These are phyloP conservation scores for Falciphora oryzae DNA, from an alignment of 2,329 filamentous ascomycete genomes.

Conservation along the genomic window DNA sequence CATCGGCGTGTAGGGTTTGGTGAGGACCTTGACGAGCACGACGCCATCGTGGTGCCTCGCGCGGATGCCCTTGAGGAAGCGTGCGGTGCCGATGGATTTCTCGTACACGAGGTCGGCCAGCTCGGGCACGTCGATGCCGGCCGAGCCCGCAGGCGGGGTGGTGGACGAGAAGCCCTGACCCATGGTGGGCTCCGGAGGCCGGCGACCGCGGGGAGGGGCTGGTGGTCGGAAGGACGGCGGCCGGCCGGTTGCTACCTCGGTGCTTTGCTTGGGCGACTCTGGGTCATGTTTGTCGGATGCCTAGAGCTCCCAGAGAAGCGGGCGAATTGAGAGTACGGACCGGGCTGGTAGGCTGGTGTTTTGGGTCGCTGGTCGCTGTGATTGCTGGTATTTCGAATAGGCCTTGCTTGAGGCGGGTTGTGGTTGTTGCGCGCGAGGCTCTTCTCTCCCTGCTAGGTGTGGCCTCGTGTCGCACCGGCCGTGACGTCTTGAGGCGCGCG, in stretches of 20 bases:
- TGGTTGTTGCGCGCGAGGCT: not conserved
- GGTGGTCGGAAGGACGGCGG: not conserved
- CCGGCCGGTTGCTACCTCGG: conserved; percentile 1
- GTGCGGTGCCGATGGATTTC: conserved; percentile 80
- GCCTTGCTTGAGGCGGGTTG: too few species aligned
- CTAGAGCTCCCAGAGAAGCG: too few species aligned
- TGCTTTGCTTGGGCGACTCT: not conserved
- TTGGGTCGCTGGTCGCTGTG: too few species aligned
- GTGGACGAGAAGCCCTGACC: conserved; percentile 95
- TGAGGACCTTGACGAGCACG: conserved; percentile 88
- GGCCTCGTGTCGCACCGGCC: not conserved
- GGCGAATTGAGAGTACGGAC: not conserved
- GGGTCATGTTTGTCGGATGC: conserved; percentile 4
- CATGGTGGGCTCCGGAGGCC: conserved; percentile 48
- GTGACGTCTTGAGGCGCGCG: conserved; percentile 1
- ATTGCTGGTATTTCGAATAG: too few species aligned
- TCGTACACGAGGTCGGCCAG: conserved; percentile 88
- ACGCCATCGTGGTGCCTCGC: conserved; percentile 86
- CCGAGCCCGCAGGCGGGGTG: conserved; percentile 83
- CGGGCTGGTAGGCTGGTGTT: too few species aligned
- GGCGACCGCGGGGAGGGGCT: conserved; percentile 1
- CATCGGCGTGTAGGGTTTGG: conserved; percentile 83
- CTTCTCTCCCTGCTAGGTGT: not conserved
- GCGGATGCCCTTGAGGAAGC: conserved; percentile 95
- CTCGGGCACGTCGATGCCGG: conserved; percentile 90